Conservation (phyloP, 495 filamentous ascomycete species). For the Usnea hakonensis region DNA sequence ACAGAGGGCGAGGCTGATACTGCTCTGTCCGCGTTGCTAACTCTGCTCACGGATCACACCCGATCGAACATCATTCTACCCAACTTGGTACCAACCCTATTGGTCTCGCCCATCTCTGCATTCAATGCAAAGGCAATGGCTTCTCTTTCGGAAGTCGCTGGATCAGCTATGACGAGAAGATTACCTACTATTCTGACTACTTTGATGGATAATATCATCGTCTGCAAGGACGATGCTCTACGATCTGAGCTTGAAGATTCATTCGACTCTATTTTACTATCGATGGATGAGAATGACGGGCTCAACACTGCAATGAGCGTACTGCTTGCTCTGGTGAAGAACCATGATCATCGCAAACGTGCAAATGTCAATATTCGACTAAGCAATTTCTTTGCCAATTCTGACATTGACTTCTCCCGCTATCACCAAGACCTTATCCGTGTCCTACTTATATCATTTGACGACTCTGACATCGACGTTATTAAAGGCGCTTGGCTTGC, state of each 20-base stretch:
- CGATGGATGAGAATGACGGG: constrained; percentile 93
- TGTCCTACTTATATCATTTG: constrained; percentile 80
- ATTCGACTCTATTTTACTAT: constrained; percentile 81
- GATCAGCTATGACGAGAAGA: constrained; percentile 78
- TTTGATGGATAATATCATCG: constrained; percentile 85
- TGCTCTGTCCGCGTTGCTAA: constrained; percentile 83
- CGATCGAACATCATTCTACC: constrained; percentile 94
- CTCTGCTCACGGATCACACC: constrained; percentile 84
- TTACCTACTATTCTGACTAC: constrained; percentile 84
- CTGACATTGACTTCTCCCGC: constrained; percentile 80
- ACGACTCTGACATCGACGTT: constrained; percentile 73
- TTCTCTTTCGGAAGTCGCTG: constrained; percentile 84
- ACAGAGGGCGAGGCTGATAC: constrained; percentile 83
- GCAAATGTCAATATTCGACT: constrained; percentile 70
- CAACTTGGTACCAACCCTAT: constrained; percentile 86
- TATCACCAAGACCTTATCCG: constrained; percentile 94
- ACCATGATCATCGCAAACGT: constrained; percentile 82
- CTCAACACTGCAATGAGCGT: constrained; percentile 92
- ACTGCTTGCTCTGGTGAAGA: constrained; percentile 76
- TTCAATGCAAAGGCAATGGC: constrained; percentile 94
- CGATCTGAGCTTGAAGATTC: constrained; percentile 63
- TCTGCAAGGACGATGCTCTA: constrained; percentile 68
- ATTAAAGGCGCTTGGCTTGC: constrained; percentile 92
- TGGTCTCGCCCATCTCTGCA: constrained; percentile 78
- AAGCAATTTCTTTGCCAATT: constrained; percentile 76